Conservation (phyloP, 1,284 basidiomycete genomes). For the Heimioporus retisporus region DNA sequence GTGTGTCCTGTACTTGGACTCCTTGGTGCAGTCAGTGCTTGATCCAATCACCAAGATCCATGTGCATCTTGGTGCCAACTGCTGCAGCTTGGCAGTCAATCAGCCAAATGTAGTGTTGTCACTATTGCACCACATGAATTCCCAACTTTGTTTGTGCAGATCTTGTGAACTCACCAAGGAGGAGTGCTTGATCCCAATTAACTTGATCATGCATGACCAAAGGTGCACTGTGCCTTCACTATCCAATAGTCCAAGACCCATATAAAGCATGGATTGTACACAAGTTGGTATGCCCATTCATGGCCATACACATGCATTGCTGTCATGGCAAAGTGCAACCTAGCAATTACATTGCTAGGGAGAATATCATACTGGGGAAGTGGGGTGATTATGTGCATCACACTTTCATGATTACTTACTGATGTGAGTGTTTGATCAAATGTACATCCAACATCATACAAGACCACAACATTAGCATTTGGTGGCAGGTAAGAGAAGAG, state of each 20-base stretch:
- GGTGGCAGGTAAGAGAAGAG: not conserved
- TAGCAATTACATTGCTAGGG: too few relatives aligned
- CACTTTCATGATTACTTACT: not conserved
- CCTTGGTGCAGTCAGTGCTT: conserved; percentile 30
- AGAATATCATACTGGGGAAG: not conserved
- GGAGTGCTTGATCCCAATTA: not conserved
- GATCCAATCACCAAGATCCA: not conserved
- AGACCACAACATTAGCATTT: not conserved
- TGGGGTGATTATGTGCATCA: too few relatives aligned
- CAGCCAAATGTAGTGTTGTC: not conserved
- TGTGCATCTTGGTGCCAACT: not conserved
- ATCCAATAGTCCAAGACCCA: not conserved
- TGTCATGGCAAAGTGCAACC: not conserved
- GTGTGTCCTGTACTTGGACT: conserved; percentile 20
- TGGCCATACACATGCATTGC: not conserved
- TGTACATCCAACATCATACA: conserved; percentile 1
- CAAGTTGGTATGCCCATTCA: not conserved
- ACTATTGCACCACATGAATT: not conserved
- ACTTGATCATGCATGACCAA: not conserved
- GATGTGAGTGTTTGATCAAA: not conserved
- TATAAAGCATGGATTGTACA: not conserved
- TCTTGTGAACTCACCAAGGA: not conserved
- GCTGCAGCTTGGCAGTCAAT: not conserved
- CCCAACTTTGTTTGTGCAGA: not conserved
- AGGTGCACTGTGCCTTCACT: not conserved